Evolutionary conservation across 192 early-diverging fungal species (phyloP).

Genomic region (Spizellomyces punctatus): DNA sequence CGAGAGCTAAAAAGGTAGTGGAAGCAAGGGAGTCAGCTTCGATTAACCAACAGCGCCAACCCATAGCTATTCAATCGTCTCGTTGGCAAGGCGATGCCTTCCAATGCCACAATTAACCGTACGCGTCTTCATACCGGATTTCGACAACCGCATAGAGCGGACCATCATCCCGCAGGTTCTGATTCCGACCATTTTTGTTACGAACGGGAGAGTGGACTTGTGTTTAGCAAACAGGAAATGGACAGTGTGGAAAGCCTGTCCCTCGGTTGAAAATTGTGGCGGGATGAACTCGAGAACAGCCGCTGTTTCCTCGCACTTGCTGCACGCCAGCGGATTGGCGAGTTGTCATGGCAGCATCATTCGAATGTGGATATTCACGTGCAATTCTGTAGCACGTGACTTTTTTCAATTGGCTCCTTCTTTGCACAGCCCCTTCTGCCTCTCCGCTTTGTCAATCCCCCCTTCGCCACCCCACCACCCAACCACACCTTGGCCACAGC

Average conservation of each 20-base stretch:
- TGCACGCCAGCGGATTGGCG: not conserved
- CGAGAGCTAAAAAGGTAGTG: conserved; percentile 3
- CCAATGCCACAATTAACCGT: not conserved
- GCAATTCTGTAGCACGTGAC: too few species aligned
- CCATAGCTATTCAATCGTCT: not conserved
- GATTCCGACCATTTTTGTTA: not conserved
- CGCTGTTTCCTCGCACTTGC: not conserved
- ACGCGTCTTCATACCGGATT: not conserved
- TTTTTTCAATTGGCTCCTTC: too few species aligned
- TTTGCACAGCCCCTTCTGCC: too few species aligned
- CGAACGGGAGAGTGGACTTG: not conserved
- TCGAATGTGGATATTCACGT: too few species aligned
- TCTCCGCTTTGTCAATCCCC: too few species aligned
- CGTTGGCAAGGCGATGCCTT: not conserved
- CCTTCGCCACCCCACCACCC: too few species aligned
- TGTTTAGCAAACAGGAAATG: not conserved
- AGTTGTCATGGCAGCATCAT: too few species aligned
- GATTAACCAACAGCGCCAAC: not conserved
- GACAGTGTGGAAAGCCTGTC: not conserved
- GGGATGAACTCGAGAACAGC: not conserved
- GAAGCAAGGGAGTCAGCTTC: not conserved
- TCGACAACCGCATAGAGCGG: not conserved
- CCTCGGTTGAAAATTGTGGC: not conserved
- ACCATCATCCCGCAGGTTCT: not conserved
- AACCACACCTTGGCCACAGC: too few species aligned